Evolutionary conservation across 2,329 filamentous ascomycete genomes (phyloP), one percentile per base, ranked within the genome.

Genomic region (Cladosporium sphaerospermum): DNA sequence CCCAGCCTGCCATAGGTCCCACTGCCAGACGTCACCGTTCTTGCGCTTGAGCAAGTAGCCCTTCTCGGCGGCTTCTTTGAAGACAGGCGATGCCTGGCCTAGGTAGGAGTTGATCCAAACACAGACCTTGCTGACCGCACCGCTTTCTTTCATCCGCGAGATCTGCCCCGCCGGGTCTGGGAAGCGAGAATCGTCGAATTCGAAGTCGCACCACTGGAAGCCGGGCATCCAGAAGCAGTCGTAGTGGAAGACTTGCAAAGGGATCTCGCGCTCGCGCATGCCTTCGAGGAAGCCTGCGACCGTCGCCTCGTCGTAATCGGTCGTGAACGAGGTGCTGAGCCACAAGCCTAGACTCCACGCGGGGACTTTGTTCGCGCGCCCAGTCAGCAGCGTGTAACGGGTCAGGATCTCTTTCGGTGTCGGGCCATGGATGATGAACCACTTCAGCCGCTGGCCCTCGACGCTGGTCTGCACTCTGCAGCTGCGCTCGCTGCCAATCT

Each of bases 71-170:
- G 83, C 85, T 56, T 82, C 75, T 54, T 75, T 71, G 69, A 89
- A 89, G 0, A 85, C 74, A 0, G 79, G 80, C 2, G 83, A 85
- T 33, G 84, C 80, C 68, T 89, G 85, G 0, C 79, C 85, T 32
- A 89, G 78, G 64, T 89, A 88, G 0, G 85, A 82, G 65, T 89
- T 89, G 56, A 87, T 87, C 86, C 86, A 89, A 14, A 88, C 84
- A 60, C 83, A 86, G 59, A 88, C 80, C 62, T 85, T 85, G 37
- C 67, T 71, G 16, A 69, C 65, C 2, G 88, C 73, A 0, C 81
- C 81, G 0, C 76, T 77, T 16, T 78, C 76, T 60, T 88, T 88
- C 54, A 88, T 72, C 2, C 84, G 77, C 7, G 75, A 65, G 56
- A 89, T 81, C 62, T 85, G 83, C 0, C 76, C 80, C 47, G 77